phyloP scores from a whole-genome alignment of 495 filamentous ascomycete genomes.

The Hypoxylon trugodes region DNA sequence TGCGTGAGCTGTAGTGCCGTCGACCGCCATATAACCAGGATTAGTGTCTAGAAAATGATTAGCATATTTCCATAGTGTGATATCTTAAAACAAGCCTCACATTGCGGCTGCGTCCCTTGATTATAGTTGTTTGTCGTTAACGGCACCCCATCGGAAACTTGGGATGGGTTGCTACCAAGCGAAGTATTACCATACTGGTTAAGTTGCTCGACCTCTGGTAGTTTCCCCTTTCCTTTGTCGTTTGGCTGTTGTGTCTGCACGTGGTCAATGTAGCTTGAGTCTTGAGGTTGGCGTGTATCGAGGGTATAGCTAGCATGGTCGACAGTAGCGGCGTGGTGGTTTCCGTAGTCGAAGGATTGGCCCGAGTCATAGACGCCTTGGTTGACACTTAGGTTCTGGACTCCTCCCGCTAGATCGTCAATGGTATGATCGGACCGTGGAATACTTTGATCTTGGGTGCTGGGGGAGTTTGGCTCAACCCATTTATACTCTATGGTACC shows the following conservation, averaged over 20 bases:
- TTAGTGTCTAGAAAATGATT: slow-evolving; percentile 24
- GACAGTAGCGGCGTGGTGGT: slow-evolving; percentile 18
- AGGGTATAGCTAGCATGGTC: slow-evolving; percentile 39
- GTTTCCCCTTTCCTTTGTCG: slow-evolving; percentile 40
- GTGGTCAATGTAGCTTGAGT: slow-evolving; percentile 27
- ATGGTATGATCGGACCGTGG: slow-evolving; percentile 40
- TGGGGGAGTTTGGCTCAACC: slow-evolving; percentile 31
- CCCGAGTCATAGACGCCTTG: slow-evolving; percentile 28
- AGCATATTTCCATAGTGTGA: background rate
- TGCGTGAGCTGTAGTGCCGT: background rate
- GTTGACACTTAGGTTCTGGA: slow-evolving; percentile 30
- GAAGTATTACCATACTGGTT: slow-evolving; percentile 20
- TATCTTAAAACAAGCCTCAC: slow-evolving; percentile 12
- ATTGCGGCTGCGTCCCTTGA: slow-evolving; percentile 24
- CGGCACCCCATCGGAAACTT: background rate
- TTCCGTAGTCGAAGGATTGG: slow-evolving; percentile 23
- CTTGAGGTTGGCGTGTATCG: slow-evolving; percentile 27
- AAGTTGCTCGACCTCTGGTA: slow-evolving; percentile 11
- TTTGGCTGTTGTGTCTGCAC: slow-evolving; percentile 24
- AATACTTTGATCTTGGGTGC: slow-evolving; percentile 32
- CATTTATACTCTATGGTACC: slow-evolving; percentile 39
- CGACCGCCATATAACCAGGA: slow-evolving; percentile 13
- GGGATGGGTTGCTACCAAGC: slow-evolving; percentile 1
- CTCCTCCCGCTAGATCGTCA: slow-evolving; percentile 27
- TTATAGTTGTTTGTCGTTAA: slow-evolving; percentile 10